Base-by-base conservation (phyloP, 495 filamentous ascomycete species). In the Penicillium longicatenatum region DNA sequence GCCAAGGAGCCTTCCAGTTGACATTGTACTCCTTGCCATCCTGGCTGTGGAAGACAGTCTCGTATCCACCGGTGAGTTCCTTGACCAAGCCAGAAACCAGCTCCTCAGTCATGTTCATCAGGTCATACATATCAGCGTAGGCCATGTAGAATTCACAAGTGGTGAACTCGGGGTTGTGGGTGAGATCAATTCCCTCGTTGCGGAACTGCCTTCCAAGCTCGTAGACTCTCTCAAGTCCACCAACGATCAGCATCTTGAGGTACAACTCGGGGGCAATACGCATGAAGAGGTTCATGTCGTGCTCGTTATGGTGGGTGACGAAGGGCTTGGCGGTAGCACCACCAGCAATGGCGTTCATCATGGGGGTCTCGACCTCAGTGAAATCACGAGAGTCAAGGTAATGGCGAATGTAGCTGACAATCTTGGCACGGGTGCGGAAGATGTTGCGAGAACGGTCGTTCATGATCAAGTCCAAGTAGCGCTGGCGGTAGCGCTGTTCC, bases 121-220 rank as follows among this genome's bases (percentile, higher is more conserved):
- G 70, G 70, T 99, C 94, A 73, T 91, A 89, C 47, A 93, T 82
- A 75, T 98, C 95, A 37, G 92, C 91, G 61, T 93, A 97, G 14
- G 94, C 94, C 85, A 86, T 86, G 75, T 99, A 99, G 79, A 97
- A 97, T 73, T 99, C 95, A 67, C 89, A 92, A 12, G 92, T 93
- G 11, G 95, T 98, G 80, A 98, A 99, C 67, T 99, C 94, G 2
- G 94, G 94, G 77, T 99, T 99, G 80, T 99, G 95, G 14, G 94
- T 97, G 51, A 95, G 79, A 75, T 99, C 94, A 65, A 95, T 90
- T 52, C 91, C 92, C 72, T 99, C 94, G 64, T 98, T 99, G 57
- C 94, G 81, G 82, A 98, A 97, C 59, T 91, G 87, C 3, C 89
- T 84, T 19, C 95, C 94, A 50, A 98, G 82, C 67, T 99, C 94